Conservation (phyloP, 148 eudicot species). For the Dysphania ambrosioides region DNA sequence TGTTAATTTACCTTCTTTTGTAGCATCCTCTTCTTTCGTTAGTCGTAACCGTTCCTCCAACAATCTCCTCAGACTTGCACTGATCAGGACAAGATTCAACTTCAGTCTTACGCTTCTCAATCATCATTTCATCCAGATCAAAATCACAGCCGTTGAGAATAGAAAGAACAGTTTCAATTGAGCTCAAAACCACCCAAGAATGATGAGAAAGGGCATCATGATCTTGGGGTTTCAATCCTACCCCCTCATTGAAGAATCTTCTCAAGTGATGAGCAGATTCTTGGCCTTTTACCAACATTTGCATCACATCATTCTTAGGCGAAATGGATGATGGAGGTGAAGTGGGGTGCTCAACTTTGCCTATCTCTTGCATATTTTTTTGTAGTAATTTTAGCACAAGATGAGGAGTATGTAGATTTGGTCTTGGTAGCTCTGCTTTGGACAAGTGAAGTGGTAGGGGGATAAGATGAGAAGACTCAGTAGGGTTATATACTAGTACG, state of each 20-base stretch:
- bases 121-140: neutral
- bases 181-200: constrained; percentile 8
- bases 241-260: neutral
- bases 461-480: neutral
- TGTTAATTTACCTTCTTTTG: constrained; percentile 23
- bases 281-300: constrained; percentile 14
- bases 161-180: constrained; percentile 16
- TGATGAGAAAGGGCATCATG: constrained; percentile 8
- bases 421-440: too few relatives aligned
- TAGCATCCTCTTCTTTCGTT: constrained; percentile 18
- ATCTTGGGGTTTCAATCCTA: constrained; percentile 12
- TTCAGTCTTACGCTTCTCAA: neutral
- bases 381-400: neutral
- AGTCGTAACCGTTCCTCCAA: neutral
- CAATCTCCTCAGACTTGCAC: constrained; percentile 12
- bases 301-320: neutral
- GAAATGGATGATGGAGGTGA: neutral
- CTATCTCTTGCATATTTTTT: constrained; percentile 2
- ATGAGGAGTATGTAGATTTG: too few relatives aligned
- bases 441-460: constrained; percentile 3
- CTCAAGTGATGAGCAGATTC: constrained; percentile 19
- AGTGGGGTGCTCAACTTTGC: constrained; percentile 6
- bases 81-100: neutral
- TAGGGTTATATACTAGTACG: neutral
- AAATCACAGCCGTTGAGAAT: constrained; percentile 1